A percentile compares a stretch with the other conserved stretches of the same genome.
phyloP scores from a whole-genome alignment of 139 green algal genomes.

The Micractinium conductrix region DNA sequence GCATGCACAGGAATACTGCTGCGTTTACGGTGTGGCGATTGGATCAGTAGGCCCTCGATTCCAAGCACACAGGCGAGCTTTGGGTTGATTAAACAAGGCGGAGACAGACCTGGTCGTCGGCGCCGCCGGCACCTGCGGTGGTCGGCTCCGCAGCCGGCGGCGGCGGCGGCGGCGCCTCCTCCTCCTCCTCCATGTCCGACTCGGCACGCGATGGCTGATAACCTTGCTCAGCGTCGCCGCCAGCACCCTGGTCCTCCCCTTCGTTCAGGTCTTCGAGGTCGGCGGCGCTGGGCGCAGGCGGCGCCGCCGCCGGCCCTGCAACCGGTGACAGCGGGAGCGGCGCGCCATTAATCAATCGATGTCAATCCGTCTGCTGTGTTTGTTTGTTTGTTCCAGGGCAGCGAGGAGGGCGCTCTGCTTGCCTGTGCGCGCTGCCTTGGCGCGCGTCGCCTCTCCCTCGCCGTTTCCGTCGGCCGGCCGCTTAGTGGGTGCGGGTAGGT shows the following conservation, averaged over 20 bases:
- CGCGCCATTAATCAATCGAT: too few species aligned
- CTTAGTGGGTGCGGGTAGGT: slow-evolving; percentile 5
- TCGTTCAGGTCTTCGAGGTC: slow-evolving; percentile 19
- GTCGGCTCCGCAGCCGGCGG: background rate
- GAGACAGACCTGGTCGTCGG: background rate
- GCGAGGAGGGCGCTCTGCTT: too few species aligned
- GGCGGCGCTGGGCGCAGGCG: background rate
- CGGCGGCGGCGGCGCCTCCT: background rate
- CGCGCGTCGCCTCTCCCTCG: background rate
- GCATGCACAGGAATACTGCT: too few species aligned
- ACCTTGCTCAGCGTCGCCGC: background rate
- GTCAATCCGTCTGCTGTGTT: too few species aligned
- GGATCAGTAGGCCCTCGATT: too few species aligned
- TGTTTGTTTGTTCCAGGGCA: too few species aligned
- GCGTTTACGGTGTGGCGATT: too few species aligned
- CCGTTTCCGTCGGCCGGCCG: background rate
- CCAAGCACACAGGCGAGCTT: too few species aligned
- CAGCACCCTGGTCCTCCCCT: background rate
- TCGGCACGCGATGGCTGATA: too few species aligned
- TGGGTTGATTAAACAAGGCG: background rate
- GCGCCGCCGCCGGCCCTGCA: background rate
- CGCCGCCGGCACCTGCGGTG: background rate
- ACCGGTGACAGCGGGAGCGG: too few species aligned
- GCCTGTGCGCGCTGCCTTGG: too few species aligned
- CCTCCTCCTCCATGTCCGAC: background rate